Conservation (phyloP, 352 stramenopile genomes). For the Phytophthora uliginosa region DNA sequence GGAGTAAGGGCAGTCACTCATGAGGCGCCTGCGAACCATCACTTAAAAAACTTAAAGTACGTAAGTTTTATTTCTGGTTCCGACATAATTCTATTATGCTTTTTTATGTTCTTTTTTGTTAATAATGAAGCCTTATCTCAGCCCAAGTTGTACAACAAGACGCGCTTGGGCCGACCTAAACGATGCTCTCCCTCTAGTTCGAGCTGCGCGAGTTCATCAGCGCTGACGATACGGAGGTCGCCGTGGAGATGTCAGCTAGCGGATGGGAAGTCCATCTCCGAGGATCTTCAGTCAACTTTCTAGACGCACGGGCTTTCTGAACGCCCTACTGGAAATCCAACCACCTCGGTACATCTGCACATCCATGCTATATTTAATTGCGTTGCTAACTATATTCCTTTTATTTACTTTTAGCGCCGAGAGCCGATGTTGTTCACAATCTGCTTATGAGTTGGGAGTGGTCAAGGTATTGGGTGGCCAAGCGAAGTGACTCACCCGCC, state of each 20-base stretch:
- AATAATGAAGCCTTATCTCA: conserved; percentile 1
- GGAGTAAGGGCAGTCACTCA: conserved; percentile 11
- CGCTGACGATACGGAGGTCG: conserved; percentile 6
- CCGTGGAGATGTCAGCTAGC: conserved; percentile 6
- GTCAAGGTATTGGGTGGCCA: conserved; percentile 13
- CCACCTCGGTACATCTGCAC: conserved; percentile 9
- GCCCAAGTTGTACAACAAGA: conserved; percentile 5
- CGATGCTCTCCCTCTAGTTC: conserved; percentile 12
- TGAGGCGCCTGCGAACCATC: conserved; percentile 13
- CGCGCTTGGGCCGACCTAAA: conserved; percentile 11
- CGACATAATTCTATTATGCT: not conserved
- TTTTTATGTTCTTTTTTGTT: conserved; percentile 1
- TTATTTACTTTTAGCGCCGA: conserved; percentile 13
- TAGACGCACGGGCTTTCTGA: conserved; percentile 8
- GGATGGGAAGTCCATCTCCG: conserved; percentile 2
- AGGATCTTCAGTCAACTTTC: conserved; percentile 11
- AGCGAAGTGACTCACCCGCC: not conserved
- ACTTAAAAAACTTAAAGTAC: conserved; percentile 15
- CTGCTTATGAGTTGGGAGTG: conserved; percentile 1
- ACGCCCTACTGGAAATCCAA: conserved; percentile 8
- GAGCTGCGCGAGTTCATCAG: conserved; percentile 20
- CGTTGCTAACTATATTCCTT: conserved; percentile 1
- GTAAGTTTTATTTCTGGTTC: not conserved
- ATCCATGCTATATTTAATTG: not conserved
- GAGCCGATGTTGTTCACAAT: conserved; percentile 11